Evolutionary conservation across 306 rosid species (phyloP).

Genomic region (Aeschynomene evenia): DNA sequence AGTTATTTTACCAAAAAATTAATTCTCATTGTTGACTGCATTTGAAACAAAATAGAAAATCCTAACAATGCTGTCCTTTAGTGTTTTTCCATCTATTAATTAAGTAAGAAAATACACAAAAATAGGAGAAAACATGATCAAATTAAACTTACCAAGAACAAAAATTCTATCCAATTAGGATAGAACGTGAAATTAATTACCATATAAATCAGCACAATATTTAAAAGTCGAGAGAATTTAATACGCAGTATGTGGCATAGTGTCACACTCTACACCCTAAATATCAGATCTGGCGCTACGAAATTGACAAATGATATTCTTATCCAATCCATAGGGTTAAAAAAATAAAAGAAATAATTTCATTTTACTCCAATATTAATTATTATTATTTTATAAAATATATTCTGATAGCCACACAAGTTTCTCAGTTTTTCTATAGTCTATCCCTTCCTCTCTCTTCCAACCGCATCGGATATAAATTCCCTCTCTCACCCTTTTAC

Average conservation of each 20-base stretch:
- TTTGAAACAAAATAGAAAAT: too few species aligned
- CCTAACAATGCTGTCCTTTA: too few species aligned
- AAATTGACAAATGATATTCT: slow-evolving; percentile 23
- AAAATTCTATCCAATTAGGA: too few species aligned
- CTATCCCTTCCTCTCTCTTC: slow-evolving; percentile 15
- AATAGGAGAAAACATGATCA: too few species aligned
- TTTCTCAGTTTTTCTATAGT: slow-evolving; percentile 6
- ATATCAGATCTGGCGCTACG: slow-evolving; percentile 17
- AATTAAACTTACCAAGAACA: too few species aligned
- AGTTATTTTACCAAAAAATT: too few species aligned
- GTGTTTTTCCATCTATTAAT: too few species aligned
- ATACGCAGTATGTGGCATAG: background rate
- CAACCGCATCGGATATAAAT: slow-evolving; percentile 25
- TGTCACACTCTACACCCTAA: background rate
- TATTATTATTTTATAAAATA: background rate
- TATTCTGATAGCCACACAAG: slow-evolving; percentile 34
- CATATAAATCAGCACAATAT: too few species aligned
- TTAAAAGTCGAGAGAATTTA: background rate
- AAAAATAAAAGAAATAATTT: too few species aligned
- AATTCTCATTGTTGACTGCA: too few species aligned
- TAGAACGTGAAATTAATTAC: too few species aligned
- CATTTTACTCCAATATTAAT: background rate
- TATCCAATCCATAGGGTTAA: background rate
- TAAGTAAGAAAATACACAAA: too few species aligned
- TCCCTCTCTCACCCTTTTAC: background rate